Conservation (phyloP, 1,139 yeast species). For the Geotrichum histeridarum region DNA sequence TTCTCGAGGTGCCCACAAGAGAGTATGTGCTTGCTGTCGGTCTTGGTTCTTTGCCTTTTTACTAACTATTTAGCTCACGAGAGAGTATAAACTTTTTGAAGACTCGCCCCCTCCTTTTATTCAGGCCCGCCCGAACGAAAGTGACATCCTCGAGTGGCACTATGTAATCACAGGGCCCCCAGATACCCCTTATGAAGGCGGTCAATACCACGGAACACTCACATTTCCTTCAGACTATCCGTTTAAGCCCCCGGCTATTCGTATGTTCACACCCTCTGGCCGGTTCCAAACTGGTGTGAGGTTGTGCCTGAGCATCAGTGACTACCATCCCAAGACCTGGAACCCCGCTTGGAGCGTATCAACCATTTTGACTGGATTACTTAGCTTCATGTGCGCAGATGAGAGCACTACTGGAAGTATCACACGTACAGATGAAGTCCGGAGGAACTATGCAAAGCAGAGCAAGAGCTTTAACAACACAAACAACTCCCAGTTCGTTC, state of each 20-base stretch:
- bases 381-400: slow-evolving; percentile 64
- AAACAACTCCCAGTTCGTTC: slow-evolving; percentile 9
- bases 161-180: slow-evolving; percentile 82
- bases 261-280: slow-evolving; percentile 77
- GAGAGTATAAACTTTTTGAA: slow-evolving; percentile 71
- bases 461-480: slow-evolving; percentile 12
- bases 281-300: slow-evolving; percentile 73
- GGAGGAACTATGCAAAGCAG: slow-evolving; percentile 6
- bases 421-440: slow-evolving; percentile 3
- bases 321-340: slow-evolving; percentile 91
- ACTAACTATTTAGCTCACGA: slow-evolving; percentile 43
- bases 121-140: slow-evolving; percentile 77
- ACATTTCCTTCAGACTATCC: slow-evolving; percentile 86
- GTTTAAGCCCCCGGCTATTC: slow-evolving; percentile 84
- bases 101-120: slow-evolving; percentile 79
- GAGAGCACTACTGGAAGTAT: slow-evolving; percentile 26
- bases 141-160: slow-evolving; percentile 74
- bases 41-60: background rate
- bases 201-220: slow-evolving; percentile 85
- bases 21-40: background rate
- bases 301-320: slow-evolving; percentile 82
- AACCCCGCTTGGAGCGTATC: slow-evolving; percentile 93
- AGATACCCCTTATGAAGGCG: slow-evolving; percentile 73
- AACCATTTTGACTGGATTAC: slow-evolving; percentile 75
- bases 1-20: background rate